Evolutionary conservation across 2,329 filamentous ascomycete genomes (phyloP).

Genomic region (Metarhizium rileyi): DNA sequence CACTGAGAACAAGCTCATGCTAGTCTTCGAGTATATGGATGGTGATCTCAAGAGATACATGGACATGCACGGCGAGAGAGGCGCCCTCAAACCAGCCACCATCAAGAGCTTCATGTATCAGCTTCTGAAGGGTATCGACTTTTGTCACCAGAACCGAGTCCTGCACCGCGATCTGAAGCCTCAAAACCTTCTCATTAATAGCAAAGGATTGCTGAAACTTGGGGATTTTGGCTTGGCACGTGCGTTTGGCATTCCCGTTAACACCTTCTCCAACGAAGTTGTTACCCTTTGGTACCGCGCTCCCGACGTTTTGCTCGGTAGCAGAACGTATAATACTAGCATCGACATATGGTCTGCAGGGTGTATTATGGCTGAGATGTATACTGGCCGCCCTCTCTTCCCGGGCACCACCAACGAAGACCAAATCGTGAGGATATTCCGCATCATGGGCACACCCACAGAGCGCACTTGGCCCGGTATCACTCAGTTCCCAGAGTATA

Average conservation of each 20-base stretch:
- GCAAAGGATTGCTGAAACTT: slow-evolving; percentile 80
- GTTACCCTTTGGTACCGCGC: slow-evolving; percentile 97
- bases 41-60: slow-evolving; percentile 98
- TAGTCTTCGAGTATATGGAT: slow-evolving; percentile 99
- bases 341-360: slow-evolving; percentile 99
- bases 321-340: slow-evolving; percentile 96
- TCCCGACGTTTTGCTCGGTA: slow-evolving; percentile 88
- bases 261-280: slow-evolving; percentile 96
- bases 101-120: slow-evolving; percentile 99
- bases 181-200: slow-evolving; percentile 93
- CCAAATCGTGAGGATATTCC: slow-evolving; percentile 93
- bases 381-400: slow-evolving; percentile 89
- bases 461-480: slow-evolving; percentile 95
- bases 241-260: slow-evolving; percentile 93
- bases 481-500: slow-evolving; percentile 94
- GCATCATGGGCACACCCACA: slow-evolving; percentile 95
- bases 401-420: slow-evolving; percentile 98
- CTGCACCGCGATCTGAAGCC: slow-evolving; percentile 93
- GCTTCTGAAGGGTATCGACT: slow-evolving; percentile 87
- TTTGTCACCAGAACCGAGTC: slow-evolving; percentile 95
- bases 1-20: slow-evolving; percentile 99
- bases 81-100: slow-evolving; percentile 75
- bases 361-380: slow-evolving; percentile 99
- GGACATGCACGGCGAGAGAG: slow-evolving; percentile 84
- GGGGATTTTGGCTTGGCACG: slow-evolving; percentile 91